Evolutionary conservation across 805 yeast species (phyloP).

Genomic region (Lipomyces oligophaga): DNA sequence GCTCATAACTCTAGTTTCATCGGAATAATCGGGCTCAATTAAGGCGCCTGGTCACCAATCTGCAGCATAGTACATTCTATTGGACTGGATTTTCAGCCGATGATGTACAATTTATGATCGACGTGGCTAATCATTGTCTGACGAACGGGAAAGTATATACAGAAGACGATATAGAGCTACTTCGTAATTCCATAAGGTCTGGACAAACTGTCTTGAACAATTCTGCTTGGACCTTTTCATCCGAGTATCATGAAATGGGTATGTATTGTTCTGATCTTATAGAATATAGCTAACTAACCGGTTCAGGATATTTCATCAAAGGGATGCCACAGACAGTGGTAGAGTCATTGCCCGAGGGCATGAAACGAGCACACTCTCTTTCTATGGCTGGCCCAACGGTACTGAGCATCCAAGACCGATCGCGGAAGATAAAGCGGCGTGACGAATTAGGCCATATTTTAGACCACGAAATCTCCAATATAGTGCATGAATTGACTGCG

Average conservation of each 20-base stretch:
- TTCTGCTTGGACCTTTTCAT: constrained; percentile 54
- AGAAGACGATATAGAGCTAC: constrained; percentile 41
- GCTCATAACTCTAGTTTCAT: constrained; percentile 46
- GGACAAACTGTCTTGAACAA: constrained; percentile 51
- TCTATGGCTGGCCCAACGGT: constrained; percentile 18
- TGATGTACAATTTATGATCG: constrained; percentile 53
- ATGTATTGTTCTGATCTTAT: background rate
- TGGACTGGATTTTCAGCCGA: constrained; percentile 69
- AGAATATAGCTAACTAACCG: background rate
- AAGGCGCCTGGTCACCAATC: constrained; percentile 54
- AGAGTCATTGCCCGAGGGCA: too few species aligned
- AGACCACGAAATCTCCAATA: constrained; percentile 45
- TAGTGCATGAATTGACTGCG: background rate
- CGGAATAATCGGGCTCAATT: constrained; percentile 52
- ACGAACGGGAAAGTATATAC: constrained; percentile 32
- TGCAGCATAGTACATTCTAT: constrained; percentile 64
- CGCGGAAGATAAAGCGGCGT: constrained; percentile 9
- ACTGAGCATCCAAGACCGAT: constrained; percentile 6
- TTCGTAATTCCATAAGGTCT: constrained; percentile 45
- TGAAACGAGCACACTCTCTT: too few species aligned
- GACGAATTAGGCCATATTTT: constrained; percentile 38
- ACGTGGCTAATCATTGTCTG: constrained; percentile 47
- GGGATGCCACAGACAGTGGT: background rate
- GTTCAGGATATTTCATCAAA: constrained; percentile 43
- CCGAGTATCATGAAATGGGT: constrained; percentile 62